phyloP scores from a whole-genome alignment of 371 early-diverging fungal genomes.

The Mucor racemosus region DNA sequence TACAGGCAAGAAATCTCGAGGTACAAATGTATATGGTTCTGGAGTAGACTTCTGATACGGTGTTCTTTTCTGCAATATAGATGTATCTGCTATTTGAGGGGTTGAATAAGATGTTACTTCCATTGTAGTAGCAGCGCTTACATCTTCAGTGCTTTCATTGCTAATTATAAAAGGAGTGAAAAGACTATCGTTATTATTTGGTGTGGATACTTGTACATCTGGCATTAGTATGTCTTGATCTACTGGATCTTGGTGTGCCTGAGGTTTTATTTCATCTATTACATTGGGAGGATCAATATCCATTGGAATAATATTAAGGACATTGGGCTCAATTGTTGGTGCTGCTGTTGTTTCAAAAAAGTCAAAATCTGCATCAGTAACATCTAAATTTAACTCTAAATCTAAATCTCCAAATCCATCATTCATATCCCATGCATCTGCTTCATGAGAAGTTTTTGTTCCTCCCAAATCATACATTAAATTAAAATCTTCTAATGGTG shows the following conservation, averaged over 20 bases:
- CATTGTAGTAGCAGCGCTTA: neutral
- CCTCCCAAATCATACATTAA: neutral
- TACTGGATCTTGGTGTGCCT: neutral
- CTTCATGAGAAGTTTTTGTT: neutral
- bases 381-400: slow-evolving; percentile 44
- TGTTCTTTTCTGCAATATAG: neutral
- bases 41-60: neutral
- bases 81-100: neutral
- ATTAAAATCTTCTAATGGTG: neutral
- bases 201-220: neutral
- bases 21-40: slow-evolving; percentile 17
- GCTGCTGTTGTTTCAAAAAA: slow-evolving; percentile 35
- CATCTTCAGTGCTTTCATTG: neutral
- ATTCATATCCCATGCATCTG: neutral
- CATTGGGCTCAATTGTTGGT: neutral
- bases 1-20: slow-evolving; percentile 43
- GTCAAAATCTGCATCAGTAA: slow-evolving; percentile 54
- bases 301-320: slow-evolving; percentile 5
- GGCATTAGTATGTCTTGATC: neutral
- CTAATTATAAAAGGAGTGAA: slow-evolving; percentile 14
- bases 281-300: neutral
- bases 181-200: slow-evolving; percentile 7
- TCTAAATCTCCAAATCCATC: slow-evolving; percentile 36
- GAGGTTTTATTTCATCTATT: neutral
- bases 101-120: neutral